Base-by-base conservation (phyloP, 2,329 filamentous ascomycete genomes). In the Myriosclerotinia duriaeana region DNA sequence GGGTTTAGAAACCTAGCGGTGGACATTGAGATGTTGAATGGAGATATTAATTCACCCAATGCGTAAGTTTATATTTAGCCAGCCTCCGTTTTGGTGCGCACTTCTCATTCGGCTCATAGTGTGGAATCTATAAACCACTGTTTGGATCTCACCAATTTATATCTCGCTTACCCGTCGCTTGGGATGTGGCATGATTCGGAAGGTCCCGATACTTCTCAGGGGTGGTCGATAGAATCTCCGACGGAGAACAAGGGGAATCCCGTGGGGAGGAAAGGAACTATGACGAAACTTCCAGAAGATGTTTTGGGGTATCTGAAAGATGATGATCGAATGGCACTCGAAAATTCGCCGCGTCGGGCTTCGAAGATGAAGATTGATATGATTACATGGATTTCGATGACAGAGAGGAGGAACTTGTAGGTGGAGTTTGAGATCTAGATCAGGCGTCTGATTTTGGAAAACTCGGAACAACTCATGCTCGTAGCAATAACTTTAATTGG, bases 1-100 rank as follows among this genome's bases (percentile, higher is more conserved):
- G 61, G 61, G 46, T 54, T 64, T 30, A 46, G 36, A 26, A 54
- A 64, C 54, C 5, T 64, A 11, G 61, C 61, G 38, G 5, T 64
- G 7, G 50, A 53, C 46, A 9, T 26, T 20, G 22, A 34, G 1
- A 26, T 64, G 7, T 64, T 36, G 53, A 38, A 56, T 38, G 53
- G 17, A 14, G 15, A 17, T 30, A 11, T 7, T 17, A 30, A 26
- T 52, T 40, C 53, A 17, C 34, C 53, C 20, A 3, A 56, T n/a
- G 53, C 12, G 38, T 36, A 36, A 12, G 53, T 56, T 40, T n/a
- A 8, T 22, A n/a, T 4, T 34, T 38, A 6, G 12, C 17, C n/a
- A 15, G 5, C n/a, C 53, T 8, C 12, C 2, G 22, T 8, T 7
- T 17, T 56, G 0, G 38, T 5, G 30, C 38, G 30, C n/a, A 17